Evolutionary conservation across 805 yeast species (phyloP), one percentile per base, ranked within the genome.

Genomic region (Candida maris): DNA sequence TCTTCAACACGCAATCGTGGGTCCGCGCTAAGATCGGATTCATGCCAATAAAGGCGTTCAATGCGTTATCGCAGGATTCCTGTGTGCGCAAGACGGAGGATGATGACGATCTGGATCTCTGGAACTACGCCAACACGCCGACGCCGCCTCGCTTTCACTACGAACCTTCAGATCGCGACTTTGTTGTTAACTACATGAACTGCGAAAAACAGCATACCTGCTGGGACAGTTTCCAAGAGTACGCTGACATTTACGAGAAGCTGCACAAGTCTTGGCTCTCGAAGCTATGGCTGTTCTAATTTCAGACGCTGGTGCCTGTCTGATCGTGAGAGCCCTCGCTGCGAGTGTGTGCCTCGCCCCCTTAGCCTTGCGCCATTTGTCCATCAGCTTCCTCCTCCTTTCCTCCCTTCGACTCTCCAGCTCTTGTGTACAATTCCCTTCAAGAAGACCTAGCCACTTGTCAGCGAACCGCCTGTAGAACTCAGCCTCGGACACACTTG

Each of bases 201-300:
- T 66, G 71, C 43, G 64, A 64, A 37, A 59, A 56, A 34, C 31
- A 35, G 23, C 55, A 64, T 45, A 59, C 57, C 37, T 65, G 71
- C 45, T 65, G 66, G 67, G 65, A 63, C 36, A 59, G 67, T 38
- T 64, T 66, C 55, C 62, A 59, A 38, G 58, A 56, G 36, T 64
- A 50, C 48, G 60, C 55, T 30, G 40, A 51, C 27, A 24, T 64
- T 23, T 59, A 62, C 41, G 52, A 49, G 27, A 44, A 54, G 8
- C 35, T 64, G 22, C 68, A 63, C 40, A 56, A 49, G 29, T 46
- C 45, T 12, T 64, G 68, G 67, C 46, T 45, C 16, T 31, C 44
- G 14, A 56, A 37, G 28, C 34, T 55, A 19, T 44, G 54, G 26
- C 35, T 34, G 27, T 37, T 38, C 22, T 37, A 25, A 16, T n/a